These are phyloP conservation scores for Aquilaria sinensis DNA, from an alignment of 345 rosid species.

Conservation along the genomic window DNA sequence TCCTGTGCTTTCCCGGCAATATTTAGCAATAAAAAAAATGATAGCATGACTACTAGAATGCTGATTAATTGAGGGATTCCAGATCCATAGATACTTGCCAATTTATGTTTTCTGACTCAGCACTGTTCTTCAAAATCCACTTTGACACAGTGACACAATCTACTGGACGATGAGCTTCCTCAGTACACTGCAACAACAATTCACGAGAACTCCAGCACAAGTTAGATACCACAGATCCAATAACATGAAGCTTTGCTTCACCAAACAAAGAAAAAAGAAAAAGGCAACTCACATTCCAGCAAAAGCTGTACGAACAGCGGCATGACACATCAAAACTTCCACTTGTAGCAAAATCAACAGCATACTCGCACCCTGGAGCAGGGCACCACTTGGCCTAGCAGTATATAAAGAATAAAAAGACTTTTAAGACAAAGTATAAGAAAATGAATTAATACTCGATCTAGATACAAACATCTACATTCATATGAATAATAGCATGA, in stretches of 20 bases:
- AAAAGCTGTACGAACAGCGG: constrained; percentile 70
- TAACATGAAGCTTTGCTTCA: too few relatives aligned
- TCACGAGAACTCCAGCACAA: too few relatives aligned
- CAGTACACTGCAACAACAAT: constrained; percentile 41
- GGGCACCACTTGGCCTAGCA: constrained; percentile 97
- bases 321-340: constrained; percentile 85
- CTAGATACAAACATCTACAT: too few relatives aligned
- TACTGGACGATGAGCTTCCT: constrained; percentile 88
- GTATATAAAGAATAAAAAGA: neutral
- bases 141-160: constrained; percentile 69
- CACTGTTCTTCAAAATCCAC: constrained; percentile 76
- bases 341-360: constrained; percentile 68
- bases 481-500: too few relatives aligned
- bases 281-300: constrained; percentile 74
- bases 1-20: too few relatives aligned
- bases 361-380: constrained; percentile 93
- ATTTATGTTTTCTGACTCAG: constrained; percentile 86
- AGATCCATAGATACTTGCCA: constrained; percentile 30
- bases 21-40: too few relatives aligned
- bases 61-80: too few relatives aligned
- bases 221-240: too few relatives aligned
- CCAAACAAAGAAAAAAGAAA: neutral
- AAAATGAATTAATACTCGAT: too few relatives aligned
- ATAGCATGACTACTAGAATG: too few relatives aligned
- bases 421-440: neutral